These are phyloP conservation scores for Ilex paraguariensis DNA, from an alignment of 305 asterid genomes.

Conservation along the genomic window DNA sequence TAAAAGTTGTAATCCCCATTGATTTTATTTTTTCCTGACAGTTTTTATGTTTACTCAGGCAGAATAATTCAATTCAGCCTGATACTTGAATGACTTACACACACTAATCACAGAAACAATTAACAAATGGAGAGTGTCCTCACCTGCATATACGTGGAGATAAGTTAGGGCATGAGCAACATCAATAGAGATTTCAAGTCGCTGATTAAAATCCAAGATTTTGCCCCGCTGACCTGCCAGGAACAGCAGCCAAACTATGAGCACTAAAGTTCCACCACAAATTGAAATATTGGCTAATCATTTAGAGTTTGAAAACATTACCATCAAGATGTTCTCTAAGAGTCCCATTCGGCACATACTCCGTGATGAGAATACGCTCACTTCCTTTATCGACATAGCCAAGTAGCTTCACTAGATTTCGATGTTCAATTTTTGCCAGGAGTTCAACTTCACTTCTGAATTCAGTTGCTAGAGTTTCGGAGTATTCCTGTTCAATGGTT, in stretches of 20 bases:
- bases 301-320: neutral
- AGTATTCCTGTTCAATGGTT: slow-evolving; percentile 44
- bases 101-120: slow-evolving; percentile 10
- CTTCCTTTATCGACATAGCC: slow-evolving; percentile 84
- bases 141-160: slow-evolving; percentile 94
- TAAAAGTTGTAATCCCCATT: no score
- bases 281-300: slow-evolving; percentile 7
- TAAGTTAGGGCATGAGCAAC: slow-evolving; percentile 91
- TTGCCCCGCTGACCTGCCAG: slow-evolving; percentile 64
- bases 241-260: slow-evolving; percentile 15
- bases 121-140: slow-evolving; percentile 12
- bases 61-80: slow-evolving; percentile 3
- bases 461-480: slow-evolving; percentile 57
- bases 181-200: slow-evolving; percentile 89
- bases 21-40: no score
- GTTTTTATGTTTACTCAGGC: no score
- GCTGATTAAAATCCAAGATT: slow-evolving; percentile 81
- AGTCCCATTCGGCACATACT: slow-evolving; percentile 91
- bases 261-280: neutral
- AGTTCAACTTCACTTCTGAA: slow-evolving; percentile 92
- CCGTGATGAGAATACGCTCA: slow-evolving; percentile 90
- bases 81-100: neutral
- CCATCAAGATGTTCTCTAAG: slow-evolving; percentile 64
- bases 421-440: slow-evolving; percentile 92
- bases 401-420: slow-evolving; percentile 89